These are phyloP conservation scores for Plasmopara halstedii DNA, from an alignment of 352 stramenopile species.

Conservation along the genomic window DNA sequence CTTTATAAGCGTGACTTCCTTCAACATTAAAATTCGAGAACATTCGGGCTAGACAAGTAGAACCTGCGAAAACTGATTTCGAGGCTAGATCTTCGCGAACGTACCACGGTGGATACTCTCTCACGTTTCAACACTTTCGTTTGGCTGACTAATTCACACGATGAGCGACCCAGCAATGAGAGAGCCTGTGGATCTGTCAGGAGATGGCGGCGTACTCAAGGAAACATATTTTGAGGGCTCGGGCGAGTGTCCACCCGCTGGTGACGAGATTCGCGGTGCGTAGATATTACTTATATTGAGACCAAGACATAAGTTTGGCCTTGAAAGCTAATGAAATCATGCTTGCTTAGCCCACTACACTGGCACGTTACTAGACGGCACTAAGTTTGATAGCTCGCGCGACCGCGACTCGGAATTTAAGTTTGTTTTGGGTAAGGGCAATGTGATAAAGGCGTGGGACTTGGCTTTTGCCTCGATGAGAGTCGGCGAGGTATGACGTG, in stretches of 20 bases:
- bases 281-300: neutral
- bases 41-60: conserved; percentile 24
- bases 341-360: conserved; percentile 89
- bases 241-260: conserved; percentile 68
- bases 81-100: conserved; percentile 8
- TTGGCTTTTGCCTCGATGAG: conserved; percentile 91
- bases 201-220: conserved; percentile 89
- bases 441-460: conserved; percentile 88
- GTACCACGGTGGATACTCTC: too few species aligned
- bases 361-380: conserved; percentile 90
- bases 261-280: conserved; percentile 78
- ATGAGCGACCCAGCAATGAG: conserved; percentile 38
- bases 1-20: too few species aligned
- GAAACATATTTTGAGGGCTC: conserved; percentile 85
- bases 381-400: conserved; percentile 92
- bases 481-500: conserved; percentile 74
- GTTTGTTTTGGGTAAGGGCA: conserved; percentile 83
- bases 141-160: conserved; percentile 3
- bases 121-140: neutral
- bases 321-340: neutral
- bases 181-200: conserved; percentile 61
- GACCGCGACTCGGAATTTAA: conserved; percentile 85
- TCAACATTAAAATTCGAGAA: conserved; percentile 46
- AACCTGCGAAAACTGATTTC: conserved; percentile 8
- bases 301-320: too few species aligned